Evolutionary conservation across 1,284 basidiomycete species (phyloP), one percentile per base, ranked within the genome.

Genomic region (Volvariella volvacea): DNA sequence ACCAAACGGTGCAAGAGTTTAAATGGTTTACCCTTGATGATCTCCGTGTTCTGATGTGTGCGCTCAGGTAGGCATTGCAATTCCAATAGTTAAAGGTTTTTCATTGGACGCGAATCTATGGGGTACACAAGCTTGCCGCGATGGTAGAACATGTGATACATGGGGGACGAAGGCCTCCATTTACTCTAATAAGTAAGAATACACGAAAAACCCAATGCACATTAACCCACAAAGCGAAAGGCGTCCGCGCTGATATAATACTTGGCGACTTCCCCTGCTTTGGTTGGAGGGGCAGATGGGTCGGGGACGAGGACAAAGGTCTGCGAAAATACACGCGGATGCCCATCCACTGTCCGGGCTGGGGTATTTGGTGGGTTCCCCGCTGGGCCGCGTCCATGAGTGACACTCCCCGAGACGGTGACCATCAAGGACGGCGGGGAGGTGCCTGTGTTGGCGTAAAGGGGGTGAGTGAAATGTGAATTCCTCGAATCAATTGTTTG

Each of bases 301-400:
- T 90, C 87, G 3, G 86, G 86, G 7, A 83, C 78, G 32, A 92
- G 79, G 68, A 92, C 79, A 59, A 92, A 91, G 9, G 86, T 85
- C 62, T 92, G 88, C 7, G 82, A 81, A 63, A 92, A 92, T 38
- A 90, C 85, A 25, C 88, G 77, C 8, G 88, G 80, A 44, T 88
- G 84, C 14, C 78, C 83, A 50, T 91, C 88, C 16, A 83, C 66
- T 10, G 69, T 74, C 57, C 75, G 72, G 39, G 60, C 57, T 21
- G 73, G 66, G 8, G 74, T 73, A 32, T 66, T 62, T 22, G 73
- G 58, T 6, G 80, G 77, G 55, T 83, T 80, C 15, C 73, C 73
- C 17, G 67, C 55, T 41, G 78, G 68, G 16, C 72, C 76, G 46
- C 67, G 69, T 19, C 88, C 88, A 54, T 92, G 85, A 4, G 72